A percentile compares a stretch with the other conserved stretches of the same genome.
These are phyloP conservation scores for Alternaria atra DNA, from an alignment of 2,329 filamentous ascomycete species.

Conservation along the genomic window DNA sequence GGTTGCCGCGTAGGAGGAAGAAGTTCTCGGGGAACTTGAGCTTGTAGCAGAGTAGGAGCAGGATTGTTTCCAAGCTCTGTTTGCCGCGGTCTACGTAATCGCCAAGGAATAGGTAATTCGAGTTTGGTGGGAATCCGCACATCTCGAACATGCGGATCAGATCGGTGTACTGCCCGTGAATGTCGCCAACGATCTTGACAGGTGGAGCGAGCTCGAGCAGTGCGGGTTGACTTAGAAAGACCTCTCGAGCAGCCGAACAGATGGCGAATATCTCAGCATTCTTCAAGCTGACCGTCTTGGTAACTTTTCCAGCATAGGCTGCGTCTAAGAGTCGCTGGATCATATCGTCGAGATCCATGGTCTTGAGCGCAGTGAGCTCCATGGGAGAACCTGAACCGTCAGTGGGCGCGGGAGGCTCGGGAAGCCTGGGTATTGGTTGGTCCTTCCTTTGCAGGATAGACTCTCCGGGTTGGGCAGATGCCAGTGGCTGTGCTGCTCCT, in stretches of 20 bases:
- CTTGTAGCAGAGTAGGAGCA: constrained; percentile 94
- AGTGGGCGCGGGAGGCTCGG: constrained; percentile 58
- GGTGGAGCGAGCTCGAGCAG: constrained; percentile 91
- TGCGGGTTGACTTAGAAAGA: constrained; percentile 90
- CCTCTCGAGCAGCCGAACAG: constrained; percentile 86
- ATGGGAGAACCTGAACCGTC: constrained; percentile 68
- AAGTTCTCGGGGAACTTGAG: constrained; percentile 98
- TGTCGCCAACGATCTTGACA: constrained; percentile 97
- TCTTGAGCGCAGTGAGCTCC: constrained; percentile 89
- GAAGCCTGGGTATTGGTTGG: constrained; percentile 70
- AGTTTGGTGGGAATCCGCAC: constrained; percentile 92
- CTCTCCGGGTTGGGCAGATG: constrained; percentile 76
- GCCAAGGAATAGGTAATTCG: constrained; percentile 93
- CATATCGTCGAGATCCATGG: constrained; percentile 95
- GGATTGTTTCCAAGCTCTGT: constrained; percentile 92
- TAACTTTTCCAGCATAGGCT: constrained; percentile 94
- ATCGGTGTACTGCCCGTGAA: constrained; percentile 96
- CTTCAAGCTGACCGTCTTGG: constrained; percentile 95
- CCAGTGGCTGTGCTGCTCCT: constrained; percentile 64
- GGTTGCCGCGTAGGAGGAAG: constrained; percentile 91
- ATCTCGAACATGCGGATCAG: constrained; percentile 97
- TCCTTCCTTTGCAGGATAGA: constrained; percentile 89
- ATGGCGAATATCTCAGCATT: constrained; percentile 97
- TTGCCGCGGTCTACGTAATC: constrained; percentile 98
- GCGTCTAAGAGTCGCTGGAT: constrained; percentile 94